These are phyloP conservation scores for Aspergillus unguis DNA, from an alignment of 2,329 filamentous ascomycete genomes.

Conservation along the genomic window DNA sequence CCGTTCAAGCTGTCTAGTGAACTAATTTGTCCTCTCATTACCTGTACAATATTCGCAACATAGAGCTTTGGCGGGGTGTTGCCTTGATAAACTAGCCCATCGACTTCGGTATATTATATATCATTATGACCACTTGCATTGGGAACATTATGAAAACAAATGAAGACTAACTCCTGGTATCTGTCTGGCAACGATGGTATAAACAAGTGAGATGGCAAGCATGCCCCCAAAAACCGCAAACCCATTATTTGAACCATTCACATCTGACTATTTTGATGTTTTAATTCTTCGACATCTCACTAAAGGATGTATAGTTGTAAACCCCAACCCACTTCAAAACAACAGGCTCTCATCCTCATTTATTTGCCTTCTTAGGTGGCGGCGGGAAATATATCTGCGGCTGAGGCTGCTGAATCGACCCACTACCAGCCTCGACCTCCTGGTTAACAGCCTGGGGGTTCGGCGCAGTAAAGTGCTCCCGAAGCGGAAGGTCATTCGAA, in stretches of 20 bases:
- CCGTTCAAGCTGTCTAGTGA: not conserved
- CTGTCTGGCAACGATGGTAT: conserved; percentile 4
- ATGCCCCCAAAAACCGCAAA: not conserved
- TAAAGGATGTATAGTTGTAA: no score
- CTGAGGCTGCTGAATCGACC: conserved; percentile 16
- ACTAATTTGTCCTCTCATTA: not conserved
- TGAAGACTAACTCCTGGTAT: conserved; percentile 5
- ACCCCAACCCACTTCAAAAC: no score
- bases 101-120: not conserved
- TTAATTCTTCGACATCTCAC: not conserved
- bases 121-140: not conserved
- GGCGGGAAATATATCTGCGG: conserved; percentile 43
- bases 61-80: not conserved
- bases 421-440: conserved; percentile 17
- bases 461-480: conserved; percentile 30
- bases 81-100: not conserved
- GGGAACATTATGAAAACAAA: conserved; percentile 1
- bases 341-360: conserved; percentile 9
- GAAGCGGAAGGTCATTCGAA: conserved; percentile 41
- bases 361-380: conserved; percentile 40
- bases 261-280: not conserved
- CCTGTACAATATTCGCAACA: not conserved
- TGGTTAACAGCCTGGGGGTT: conserved; percentile 21
- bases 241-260: not conserved
- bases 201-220: not conserved